A percentile compares a stretch with the other conserved stretches of the same genome.
Conservation (phyloP, 108 stramenopile species). For the Skeletonema potamos region DNA sequence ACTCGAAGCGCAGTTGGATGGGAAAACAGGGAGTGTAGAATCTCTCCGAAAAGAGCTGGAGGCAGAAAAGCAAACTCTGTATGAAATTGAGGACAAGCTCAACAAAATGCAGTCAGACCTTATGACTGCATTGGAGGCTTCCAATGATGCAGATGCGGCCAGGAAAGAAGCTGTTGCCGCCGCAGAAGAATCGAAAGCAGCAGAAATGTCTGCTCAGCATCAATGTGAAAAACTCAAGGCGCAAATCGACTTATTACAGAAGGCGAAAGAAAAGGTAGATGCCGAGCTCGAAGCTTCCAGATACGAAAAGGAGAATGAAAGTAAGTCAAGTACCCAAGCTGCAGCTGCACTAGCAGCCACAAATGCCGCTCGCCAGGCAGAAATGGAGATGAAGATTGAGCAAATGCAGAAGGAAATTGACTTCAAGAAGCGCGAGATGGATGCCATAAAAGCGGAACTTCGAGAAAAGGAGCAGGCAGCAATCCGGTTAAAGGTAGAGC, state of each 20-base stretch:
- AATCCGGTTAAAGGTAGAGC: constrained; percentile 5
- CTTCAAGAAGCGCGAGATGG: constrained; percentile 36
- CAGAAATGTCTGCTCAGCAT: constrained; percentile 13
- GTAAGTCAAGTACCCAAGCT: constrained; percentile 35
- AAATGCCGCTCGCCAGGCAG: constrained; percentile 44
- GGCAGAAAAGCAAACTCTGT: constrained; percentile 11
- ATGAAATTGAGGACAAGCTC: constrained; percentile 7
- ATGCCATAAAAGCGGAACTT: constrained; percentile 39
- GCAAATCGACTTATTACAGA: constrained; percentile 28
- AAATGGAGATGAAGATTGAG: constrained; percentile 47
- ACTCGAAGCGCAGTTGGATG: constrained; percentile 25
- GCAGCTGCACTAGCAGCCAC: constrained; percentile 46
- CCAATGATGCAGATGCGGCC: constrained; percentile 15
- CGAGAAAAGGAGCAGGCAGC: constrained; percentile 16
- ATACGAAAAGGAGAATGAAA: constrained; percentile 30
- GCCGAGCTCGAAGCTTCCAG: constrained; percentile 23
- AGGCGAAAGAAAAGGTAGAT: constrained; percentile 17
- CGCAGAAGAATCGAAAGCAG: constrained; percentile 19
- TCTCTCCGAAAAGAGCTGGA: constrained; percentile 25
- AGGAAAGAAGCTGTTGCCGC: constrained; percentile 1
- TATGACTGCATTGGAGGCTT: constrained; percentile 8
- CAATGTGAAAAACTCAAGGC: constrained; percentile 35
- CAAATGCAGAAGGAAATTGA: constrained; percentile 45
- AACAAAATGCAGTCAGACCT: constrained; percentile 22
- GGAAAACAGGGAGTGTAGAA: constrained; percentile 15